A percentile compares a stretch with the other conserved stretches of the same genome.
Conservation (phyloP, 2,329 filamentous ascomycete genomes). For the Hymenoscyphus fraxineus region DNA sequence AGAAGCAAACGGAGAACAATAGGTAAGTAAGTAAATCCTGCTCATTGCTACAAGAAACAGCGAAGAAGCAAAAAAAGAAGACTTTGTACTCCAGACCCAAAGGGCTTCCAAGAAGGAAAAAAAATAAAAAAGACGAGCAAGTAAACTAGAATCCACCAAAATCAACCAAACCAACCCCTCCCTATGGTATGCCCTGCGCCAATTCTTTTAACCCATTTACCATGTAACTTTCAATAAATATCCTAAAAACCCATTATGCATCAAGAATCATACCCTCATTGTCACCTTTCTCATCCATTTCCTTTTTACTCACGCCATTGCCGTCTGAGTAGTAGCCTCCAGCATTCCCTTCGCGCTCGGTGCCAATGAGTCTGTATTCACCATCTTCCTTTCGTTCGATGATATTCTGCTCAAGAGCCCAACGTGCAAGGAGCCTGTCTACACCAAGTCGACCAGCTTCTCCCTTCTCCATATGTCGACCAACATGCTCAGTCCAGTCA, state of each 20-base stretch:
- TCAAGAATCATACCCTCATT: conserved; percentile 24
- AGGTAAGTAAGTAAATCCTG: neutral
- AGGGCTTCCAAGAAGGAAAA: neutral
- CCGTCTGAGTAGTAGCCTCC: conserved; percentile 35
- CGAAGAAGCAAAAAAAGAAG: neutral
- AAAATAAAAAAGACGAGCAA: too few relatives aligned
- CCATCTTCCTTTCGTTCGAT: conserved; percentile 55
- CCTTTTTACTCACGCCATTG: conserved; percentile 28
- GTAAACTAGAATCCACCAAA: neutral
- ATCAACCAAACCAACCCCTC: neutral
- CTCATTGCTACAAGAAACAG: neutral
- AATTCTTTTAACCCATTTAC: neutral
- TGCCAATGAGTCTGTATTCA: conserved; percentile 53
- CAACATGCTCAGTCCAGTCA: conserved; percentile 87
- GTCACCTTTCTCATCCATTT: conserved; percentile 26
- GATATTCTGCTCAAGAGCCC: conserved; percentile 61
- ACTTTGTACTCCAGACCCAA: neutral
- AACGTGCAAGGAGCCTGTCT: conserved; percentile 54
- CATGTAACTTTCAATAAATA: neutral
- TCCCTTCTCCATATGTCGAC: conserved; percentile 78
- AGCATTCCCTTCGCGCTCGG: conserved; percentile 35
- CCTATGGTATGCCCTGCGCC: conserved; percentile 1
- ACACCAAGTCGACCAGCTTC: conserved; percentile 56
- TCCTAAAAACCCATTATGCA: conserved; percentile 14
- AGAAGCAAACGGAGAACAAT: too few relatives aligned